Conservation (phyloP, 805 yeast genomes). For the Wickerhamiella sorbophila region DNA sequence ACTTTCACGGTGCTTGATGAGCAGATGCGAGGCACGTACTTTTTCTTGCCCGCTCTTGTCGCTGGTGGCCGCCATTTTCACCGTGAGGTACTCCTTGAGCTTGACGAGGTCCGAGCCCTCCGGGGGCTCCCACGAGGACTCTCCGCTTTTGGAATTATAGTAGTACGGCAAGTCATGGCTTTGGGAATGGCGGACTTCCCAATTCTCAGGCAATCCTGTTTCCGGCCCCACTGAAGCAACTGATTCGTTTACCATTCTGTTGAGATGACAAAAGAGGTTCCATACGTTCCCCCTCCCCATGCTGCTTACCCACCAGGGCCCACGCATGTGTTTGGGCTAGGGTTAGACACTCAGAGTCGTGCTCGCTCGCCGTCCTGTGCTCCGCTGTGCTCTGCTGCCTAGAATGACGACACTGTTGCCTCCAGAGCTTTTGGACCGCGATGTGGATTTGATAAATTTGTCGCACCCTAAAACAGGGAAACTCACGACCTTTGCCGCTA, state of each 20-base stretch:
- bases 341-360: no score
- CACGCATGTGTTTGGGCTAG: no score
- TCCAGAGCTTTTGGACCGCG: constrained; percentile 6
- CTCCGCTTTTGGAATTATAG: constrained; percentile 51
- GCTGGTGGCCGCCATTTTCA: constrained; percentile 19
- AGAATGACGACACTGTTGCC: constrained; percentile 12
- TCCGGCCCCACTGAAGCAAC: constrained; percentile 8
- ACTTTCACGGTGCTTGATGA: constrained; percentile 69
- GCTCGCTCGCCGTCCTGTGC: no score
- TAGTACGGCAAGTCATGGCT: constrained; percentile 78
- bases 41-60: constrained; percentile 25
- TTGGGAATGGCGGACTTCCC: constrained; percentile 69
- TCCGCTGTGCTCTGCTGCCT: no score
- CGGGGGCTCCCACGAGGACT: constrained; percentile 88
- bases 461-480: constrained; percentile 18
- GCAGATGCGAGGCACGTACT: constrained; percentile 66
- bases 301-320: no score
- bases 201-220: constrained; percentile 71
- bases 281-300: no score
- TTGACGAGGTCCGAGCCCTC: constrained; percentile 54
- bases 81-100: constrained; percentile 42
- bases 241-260: not conserved
- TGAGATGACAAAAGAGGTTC: no score
- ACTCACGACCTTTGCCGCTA: constrained; percentile 14
- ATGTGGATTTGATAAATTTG: constrained; percentile 8